Evolutionary conservation across 208 protist genomes (phyloP), one percentile per base, ranked within the genome.

Genomic region (Crithidia expoeki): DNA sequence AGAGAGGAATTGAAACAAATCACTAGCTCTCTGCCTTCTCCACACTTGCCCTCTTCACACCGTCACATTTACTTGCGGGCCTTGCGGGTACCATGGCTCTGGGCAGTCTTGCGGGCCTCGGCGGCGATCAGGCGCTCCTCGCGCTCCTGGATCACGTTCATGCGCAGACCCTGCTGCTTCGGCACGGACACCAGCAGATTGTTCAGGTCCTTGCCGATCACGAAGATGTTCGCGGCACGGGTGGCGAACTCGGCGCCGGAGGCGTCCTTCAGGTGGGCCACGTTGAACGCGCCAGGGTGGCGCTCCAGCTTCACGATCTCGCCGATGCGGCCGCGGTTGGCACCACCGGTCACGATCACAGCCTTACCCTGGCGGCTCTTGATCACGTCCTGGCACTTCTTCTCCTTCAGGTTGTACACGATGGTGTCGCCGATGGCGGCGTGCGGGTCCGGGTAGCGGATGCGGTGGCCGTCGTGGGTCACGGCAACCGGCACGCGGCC

Each of bases 381-480:
- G 69, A 93, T 80, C 74, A 98, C 81, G 61, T 98, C 92, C 28
- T 88, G 59, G 67, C 98, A 83, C 83, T 99, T 99, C 78, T 94
- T 93, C 44, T 94, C 97, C 67, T 96, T 93, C 42, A 99, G 34
- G 81, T 99, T 93, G 75, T 99, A 82, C 84, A 99, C 98, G 77
- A 99, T 85, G 47, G 98, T 98, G 90, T 99, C 99, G 73, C 97
- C 96, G 57, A 91, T 86, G 61, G 94, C 88, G 76, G 99, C 96
- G 63, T 85, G 74, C 76, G 98, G 98, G 81, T 99, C 96, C 55
- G 98, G 98, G 90, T 99, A 99, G 80, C 99, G 96, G 80, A 99
- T 98, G 76, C 98, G 99, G 84, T 99, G 97, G 59, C 98, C 99
- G 76, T 99, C 99, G 83, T 99, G 97, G 47, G 99, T 99, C 59